A percentile compares a stretch with the other conserved stretches of the same genome.
Evolutionary conservation across 2,329 filamentous ascomycete genomes (phyloP).

Genomic region (Monosporascus sp.): DNA sequence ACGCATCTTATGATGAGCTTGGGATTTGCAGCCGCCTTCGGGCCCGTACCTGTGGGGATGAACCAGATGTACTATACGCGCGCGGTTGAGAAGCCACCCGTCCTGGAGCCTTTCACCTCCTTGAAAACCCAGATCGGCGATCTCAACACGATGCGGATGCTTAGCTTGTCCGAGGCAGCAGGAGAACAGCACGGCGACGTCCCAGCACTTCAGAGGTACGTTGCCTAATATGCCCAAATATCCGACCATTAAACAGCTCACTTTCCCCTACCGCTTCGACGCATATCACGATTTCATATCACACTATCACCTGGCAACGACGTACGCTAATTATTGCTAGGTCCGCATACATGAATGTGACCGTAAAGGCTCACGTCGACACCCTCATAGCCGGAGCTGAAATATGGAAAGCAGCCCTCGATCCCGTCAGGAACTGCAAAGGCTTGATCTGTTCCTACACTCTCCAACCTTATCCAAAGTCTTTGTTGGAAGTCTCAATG

Average conservation of each 20-base stretch:
- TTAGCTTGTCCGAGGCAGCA: slow-evolving; percentile 2
- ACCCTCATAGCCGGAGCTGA: slow-evolving; percentile 1
- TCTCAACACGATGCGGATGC: slow-evolving; percentile 5
- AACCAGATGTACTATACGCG: slow-evolving; percentile 3
- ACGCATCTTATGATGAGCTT: too few relatives aligned
- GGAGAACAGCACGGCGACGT: slow-evolving; percentile 6
- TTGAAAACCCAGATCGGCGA: slow-evolving; percentile 3
- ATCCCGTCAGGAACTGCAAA: slow-evolving; percentile 4
- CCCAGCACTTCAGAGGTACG: neutral
- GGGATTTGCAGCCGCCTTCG: too few relatives aligned
- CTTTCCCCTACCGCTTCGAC: neutral
- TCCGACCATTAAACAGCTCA: too few relatives aligned
- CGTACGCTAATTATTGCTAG: neutral
- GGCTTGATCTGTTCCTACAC: slow-evolving; percentile 8
- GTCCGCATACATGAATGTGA: slow-evolving; percentile 9
- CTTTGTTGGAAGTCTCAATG: slow-evolving; percentile 2
- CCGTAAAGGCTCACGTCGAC: slow-evolving; percentile 6
- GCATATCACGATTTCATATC: too few relatives aligned
- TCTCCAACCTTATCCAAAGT: slow-evolving; percentile 9
- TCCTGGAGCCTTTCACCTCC: slow-evolving; percentile 4
- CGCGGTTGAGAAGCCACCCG: slow-evolving; percentile 2
- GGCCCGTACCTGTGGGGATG: too few relatives aligned
- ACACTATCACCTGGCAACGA: neutral
- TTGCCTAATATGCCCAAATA: neutral
- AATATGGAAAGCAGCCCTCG: slow-evolving; percentile 1